Base-by-base conservation (phyloP, 306 rosid species). In the Cyamopsis tetragonoloba region DNA sequence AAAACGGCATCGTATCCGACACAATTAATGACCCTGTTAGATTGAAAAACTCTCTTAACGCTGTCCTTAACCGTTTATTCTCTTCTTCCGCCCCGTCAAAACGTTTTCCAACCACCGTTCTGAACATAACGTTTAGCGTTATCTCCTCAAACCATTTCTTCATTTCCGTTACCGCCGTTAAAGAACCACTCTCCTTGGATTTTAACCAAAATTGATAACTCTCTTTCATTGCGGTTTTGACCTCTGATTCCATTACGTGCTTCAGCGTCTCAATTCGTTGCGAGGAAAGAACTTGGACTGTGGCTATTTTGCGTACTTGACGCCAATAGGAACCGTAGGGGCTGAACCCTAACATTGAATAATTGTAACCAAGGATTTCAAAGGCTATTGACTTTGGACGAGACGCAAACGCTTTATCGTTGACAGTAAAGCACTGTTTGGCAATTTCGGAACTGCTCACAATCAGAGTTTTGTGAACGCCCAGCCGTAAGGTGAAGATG, bases 241-340 rank as follows among this genome's bases (percentile, higher is more conserved):
- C 76, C 34, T 79, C 82, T 0, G 71, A 66, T 8, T 47, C 82
- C 24, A 15, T 37, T 3, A 78, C 70, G 6, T 66, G 67, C 5
- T 37, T 48, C 2, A 75, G 61, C 63, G 23, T 51, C 20, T 73
- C 80, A 4, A 65, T 49, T 0, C 78, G 76, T 0, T 61, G 59
- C 2, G 43, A 1, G 13, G 76, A 78, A 30, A 81, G 74, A 0
- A 81, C 30, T 5, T 78, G 71, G 0, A 46, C 2, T 0, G 60
- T 61, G 22, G 79, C 63, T 3, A 81, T 62, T 59, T 79, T 84
- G 3, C 86, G 83, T 4, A 76, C 7, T 0, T 43, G 18, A 12
- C 89, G 84, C 89, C 89, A 85, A 1, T 76, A 73, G 0, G 74
- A n/a, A 4, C 84, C 80, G 9, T 81, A 81, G 1, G 75, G 78